Base-by-base conservation (phyloP, 108 stramenopile genomes). In the Phaeodactylum tricornutum region DNA sequence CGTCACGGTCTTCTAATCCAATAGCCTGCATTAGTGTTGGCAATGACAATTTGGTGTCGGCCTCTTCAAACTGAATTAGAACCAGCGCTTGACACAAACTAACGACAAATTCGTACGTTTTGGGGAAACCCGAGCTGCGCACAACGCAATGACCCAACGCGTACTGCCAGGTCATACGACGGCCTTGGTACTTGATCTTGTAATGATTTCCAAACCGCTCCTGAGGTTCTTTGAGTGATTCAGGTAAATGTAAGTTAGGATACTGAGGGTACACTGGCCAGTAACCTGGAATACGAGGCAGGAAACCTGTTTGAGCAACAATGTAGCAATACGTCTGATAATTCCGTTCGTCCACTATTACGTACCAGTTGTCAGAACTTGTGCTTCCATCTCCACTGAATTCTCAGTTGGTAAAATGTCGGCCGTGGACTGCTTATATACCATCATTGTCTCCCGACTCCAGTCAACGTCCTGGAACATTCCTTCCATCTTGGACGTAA, bases 391-490 rank as follows among this genome's bases (percentile, higher is more conserved):
- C 26, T 94, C 89, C 31, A 79, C 51, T 27, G 48, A 39, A 41
- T 58, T 57, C 25, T 29, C 48, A 14, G 43, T 45, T 8, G 38
- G 29, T 28, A 33, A 53, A 19, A 36, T 19, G 21, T 32, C 25
- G 20, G 47, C 61, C 40, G 25, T 30, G 2, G 66, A 42, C 54
- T 71, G 63, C 50, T 74, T 69, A 81, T 93, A 96, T n/a, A 77
- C 66, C 8, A 50, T 57, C 94, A 94, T 93, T 29, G 82, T 71
- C 34, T 97, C 95, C 28, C 75, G 57, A 45, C 80, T 83, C 69
- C 93, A 76, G 28, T 92, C 95, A 60, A 97, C 91, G 71, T 99
- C 98, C 59, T 87, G 88, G 64, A 98, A 98, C 98, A 99, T 99
- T 15, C 98, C 98, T 57, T 99, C 98, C 79, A 99, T 89, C 60